A percentile compares a stretch with the other conserved stretches of the same genome.
Conservation (phyloP, 2,329 filamentous ascomycete species). For the Paraphaeosphaeria minitans region DNA sequence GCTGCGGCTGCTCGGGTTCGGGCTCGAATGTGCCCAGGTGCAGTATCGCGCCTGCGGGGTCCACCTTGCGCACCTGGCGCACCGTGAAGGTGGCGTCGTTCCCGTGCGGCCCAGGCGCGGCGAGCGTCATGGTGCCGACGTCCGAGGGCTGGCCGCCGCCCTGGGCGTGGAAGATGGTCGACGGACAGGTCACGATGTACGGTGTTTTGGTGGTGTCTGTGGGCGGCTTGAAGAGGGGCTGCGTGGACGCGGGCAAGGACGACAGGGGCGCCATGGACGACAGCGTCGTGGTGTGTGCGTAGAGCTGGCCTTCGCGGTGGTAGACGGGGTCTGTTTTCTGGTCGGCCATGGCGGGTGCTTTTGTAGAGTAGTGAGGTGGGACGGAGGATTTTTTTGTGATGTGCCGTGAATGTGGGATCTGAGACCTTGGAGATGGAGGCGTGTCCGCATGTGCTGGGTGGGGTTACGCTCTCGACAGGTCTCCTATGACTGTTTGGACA, state of each 20-base stretch:
- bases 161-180: constrained; percentile 77
- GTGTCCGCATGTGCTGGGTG: neutral
- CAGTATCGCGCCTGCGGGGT: constrained; percentile 59
- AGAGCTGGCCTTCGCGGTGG: constrained; percentile 49
- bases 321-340: constrained; percentile 42
- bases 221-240: constrained; percentile 63
- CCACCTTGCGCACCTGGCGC: constrained; percentile 59
- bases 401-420: neutral
- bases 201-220: constrained; percentile 31
- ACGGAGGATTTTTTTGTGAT: neutral
- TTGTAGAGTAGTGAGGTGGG: neutral
- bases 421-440: neutral
- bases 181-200: constrained; percentile 63
- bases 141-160: constrained; percentile 77
- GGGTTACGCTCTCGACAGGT: neutral
- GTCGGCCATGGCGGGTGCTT: neutral
- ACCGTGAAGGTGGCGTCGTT: constrained; percentile 57
- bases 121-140: constrained; percentile 64
- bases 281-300: constrained; percentile 52
- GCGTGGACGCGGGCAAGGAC: constrained; percentile 58
- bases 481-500: neutral
- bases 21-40: constrained; percentile 66
- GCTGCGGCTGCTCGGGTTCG: too few relatives aligned
- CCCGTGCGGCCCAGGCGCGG: constrained; percentile 7
- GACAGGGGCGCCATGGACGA: constrained; percentile 57